Base-by-base conservation (phyloP, 805 yeast species). In the Sungouiella thailandica region DNA sequence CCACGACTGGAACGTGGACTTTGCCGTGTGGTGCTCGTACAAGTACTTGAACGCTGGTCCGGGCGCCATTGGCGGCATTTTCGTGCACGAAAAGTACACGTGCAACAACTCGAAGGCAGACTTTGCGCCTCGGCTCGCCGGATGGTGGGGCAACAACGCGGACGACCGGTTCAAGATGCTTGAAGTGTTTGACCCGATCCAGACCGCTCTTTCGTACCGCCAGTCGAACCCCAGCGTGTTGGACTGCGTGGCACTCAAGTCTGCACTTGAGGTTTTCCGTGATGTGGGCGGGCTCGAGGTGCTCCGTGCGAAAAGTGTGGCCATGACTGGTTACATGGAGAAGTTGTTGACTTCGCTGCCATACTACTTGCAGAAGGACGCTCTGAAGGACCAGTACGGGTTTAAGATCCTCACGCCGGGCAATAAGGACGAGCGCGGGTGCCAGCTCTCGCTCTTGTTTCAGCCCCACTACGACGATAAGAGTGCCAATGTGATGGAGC, bases 141-240 rank as follows among this genome's bases (percentile, higher is more conserved):
- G 97, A 1, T 89, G 97, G 97, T 89, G 97, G 96, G 97, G 96
- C 1, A 89, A 87, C 52, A 78, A 82, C 46, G 65, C 80, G 0
- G 47, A 49, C 2, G 76, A 76, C 23, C 62, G 97, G 41, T 89
- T 89, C 57, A 68, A 78, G 48, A 89, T 89, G 97, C 51, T 72
- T 36, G 89, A 81, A 50, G 48, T 66, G 18, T 89, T 86, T 47
- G 80, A 80, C 34, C 95, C 96, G 1, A 83, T 84, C 17, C 62
- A 70, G n/a, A 82, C 93, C 23, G 97, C 97, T 1, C 65, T 84
- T 16, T 94, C 95, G 0, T 89, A 80, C 58, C 70, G 95, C 47
- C 95, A 87, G 61, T 83, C 95, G 12, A 89, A 89, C 60, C 96
- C 96, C 2, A 80, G 88, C 42, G 95, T 89, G 7, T 57, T 87